Conservation (phyloP, 1,139 yeast species). For the Meyerozyma guilliermondii region DNA sequence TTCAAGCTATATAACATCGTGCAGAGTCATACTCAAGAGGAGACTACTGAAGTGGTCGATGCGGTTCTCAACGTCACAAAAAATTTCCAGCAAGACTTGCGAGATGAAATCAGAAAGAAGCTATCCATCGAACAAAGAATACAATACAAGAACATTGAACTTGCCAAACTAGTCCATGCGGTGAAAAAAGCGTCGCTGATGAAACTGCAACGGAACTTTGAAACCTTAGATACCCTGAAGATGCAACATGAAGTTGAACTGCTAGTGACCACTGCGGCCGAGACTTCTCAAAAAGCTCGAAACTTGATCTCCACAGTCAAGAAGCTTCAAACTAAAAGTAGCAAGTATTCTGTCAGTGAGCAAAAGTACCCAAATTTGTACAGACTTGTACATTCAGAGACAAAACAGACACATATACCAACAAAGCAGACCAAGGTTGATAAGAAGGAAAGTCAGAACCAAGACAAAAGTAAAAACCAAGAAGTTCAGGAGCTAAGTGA, state of each 20-base stretch:
- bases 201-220: background rate
- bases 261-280: background rate
- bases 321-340: background rate
- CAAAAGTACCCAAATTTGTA: background rate
- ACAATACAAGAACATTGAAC: slow-evolving; percentile 31
- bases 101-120: slow-evolving; percentile 29
- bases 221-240: background rate
- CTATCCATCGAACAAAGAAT: slow-evolving; percentile 33
- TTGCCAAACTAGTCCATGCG: slow-evolving; percentile 23
- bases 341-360: background rate
- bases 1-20: slow-evolving; percentile 37
- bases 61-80: slow-evolving; percentile 28
- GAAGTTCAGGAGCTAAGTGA: too few relatives aligned
- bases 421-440: too few relatives aligned
- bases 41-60: slow-evolving; percentile 28
- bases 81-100: slow-evolving; percentile 39
- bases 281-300: background rate
- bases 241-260: background rate
- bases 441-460: too few relatives aligned
- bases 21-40: slow-evolving; percentile 22
- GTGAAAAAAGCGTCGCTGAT: slow-evolving; percentile 16
- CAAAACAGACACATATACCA: background rate
- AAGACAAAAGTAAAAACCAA: too few relatives aligned
- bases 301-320: background rate
- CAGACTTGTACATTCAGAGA: background rate